A percentile compares a stretch with the other conserved stretches of the same genome.
These are phyloP conservation scores for Erythrobasidium yunnanense DNA, from an alignment of 768 basidiomycete species.

Conservation along the genomic window DNA sequence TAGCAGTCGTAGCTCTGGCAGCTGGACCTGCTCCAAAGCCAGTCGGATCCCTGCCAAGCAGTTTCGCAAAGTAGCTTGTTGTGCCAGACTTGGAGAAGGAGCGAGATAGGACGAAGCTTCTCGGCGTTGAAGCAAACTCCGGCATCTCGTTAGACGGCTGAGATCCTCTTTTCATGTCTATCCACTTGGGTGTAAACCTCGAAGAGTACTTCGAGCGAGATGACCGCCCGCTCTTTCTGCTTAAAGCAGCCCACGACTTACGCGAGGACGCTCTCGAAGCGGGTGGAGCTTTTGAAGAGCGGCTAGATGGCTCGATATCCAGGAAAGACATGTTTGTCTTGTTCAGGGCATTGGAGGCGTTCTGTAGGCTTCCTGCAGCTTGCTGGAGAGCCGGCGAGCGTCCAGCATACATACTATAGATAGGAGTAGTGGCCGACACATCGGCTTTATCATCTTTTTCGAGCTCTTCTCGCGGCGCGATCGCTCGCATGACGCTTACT, in stretches of 20 bases:
- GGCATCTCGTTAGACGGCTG: background rate
- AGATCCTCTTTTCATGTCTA: background rate
- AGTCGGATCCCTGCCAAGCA: background rate
- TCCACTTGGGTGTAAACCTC: background rate
- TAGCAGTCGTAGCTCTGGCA: background rate
- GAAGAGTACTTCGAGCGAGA: background rate
- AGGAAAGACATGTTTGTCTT: background rate
- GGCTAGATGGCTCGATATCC: background rate
- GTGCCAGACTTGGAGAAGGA: background rate
- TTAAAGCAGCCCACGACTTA: background rate
- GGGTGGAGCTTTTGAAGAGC: background rate
- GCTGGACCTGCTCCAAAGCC: background rate
- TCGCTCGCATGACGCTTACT: background rate
- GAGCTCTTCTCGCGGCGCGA: background rate
- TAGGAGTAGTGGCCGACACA: no score
- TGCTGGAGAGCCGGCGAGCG: background rate
- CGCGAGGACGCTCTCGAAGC: background rate
- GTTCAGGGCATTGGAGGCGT: background rate
- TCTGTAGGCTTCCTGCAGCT: background rate
- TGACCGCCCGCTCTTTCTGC: background rate
- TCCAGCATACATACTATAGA: background rate
- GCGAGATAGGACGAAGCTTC: background rate
- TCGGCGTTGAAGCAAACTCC: background rate
- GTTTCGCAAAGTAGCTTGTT: background rate
- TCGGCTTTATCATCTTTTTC: no score